Base-by-base conservation (phyloP, 768 basidiomycete species). In the Agaricus subrufescens region DNA sequence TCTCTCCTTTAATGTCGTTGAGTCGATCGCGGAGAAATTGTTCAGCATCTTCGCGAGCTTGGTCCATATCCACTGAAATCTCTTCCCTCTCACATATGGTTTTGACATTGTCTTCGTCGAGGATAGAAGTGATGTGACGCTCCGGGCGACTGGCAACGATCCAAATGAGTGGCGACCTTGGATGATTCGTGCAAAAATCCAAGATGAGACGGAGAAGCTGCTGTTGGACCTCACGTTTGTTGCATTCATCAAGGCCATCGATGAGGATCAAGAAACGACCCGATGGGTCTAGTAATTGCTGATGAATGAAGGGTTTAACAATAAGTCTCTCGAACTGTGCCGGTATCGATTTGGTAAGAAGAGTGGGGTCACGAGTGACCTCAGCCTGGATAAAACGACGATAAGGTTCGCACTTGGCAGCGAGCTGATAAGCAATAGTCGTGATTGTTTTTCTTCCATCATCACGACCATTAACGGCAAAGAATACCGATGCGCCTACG, bases 61-160 rank as follows among this genome's bases (percentile, higher is more conserved):
- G 46, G 4, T 61, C 31, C 11, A 58, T 46, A 30, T 58, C 55
- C 6, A 49, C 49, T 19, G 47, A 49, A 1, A 54, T 51, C 12
- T 37, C 27, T 7, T 62, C 45, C 8, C 29, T 26, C n/a, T 48
- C n/a, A 12, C 50, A 57, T 12, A 43, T 51, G 4, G 44, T 1
- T 25, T 27, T 15, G 0, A 54, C 26, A 12, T 29, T 10, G 15
- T 42, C n/a, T 3, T 14, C 26, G 44, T 48, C 12, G 30, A 67
- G 64, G 1, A 34, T 40, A 0, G 49, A 43, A 5, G 43, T 40
- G 10, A 70, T 62, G n/a, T 63, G 56, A 5, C 57, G 49, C 46
- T 70, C 70, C 9, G 68, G 66, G 1, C 70, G 57, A 47, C 67
- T 67, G 10, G 61, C 54, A 30, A 71, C 62, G 8, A 71, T 30